These are phyloP conservation scores for Tulasnella sp. DNA, from an alignment of 768 basidiomycete genomes.

Conservation along the genomic window DNA sequence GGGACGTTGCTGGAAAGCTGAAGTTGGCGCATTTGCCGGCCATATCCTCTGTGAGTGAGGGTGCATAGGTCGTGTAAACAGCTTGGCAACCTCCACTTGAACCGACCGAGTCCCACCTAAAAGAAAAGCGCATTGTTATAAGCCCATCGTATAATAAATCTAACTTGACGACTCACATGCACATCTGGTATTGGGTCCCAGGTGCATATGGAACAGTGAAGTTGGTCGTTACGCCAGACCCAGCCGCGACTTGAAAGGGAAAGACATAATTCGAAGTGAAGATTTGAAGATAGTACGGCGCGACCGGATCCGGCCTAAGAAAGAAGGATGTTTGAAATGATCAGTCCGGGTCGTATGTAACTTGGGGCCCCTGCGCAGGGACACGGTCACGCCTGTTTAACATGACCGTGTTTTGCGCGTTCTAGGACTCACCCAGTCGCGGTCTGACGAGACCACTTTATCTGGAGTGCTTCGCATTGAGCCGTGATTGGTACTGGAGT, in stretches of 20 bases:
- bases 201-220: slow-evolving; percentile 16
- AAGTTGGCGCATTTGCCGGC: slow-evolving; percentile 1
- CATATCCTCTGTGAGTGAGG: neutral
- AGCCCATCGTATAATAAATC: no score
- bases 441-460: slow-evolving; percentile 12
- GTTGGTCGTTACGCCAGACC: slow-evolving; percentile 8
- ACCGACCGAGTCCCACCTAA: slow-evolving; percentile 14
- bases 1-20: slow-evolving; percentile 3
- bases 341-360: neutral
- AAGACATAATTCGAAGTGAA: slow-evolving; percentile 12
- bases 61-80: slow-evolving; percentile 9
- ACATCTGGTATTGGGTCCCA: slow-evolving; percentile 16
- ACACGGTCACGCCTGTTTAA: neutral
- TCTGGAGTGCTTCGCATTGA: slow-evolving; percentile 13
- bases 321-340: neutral
- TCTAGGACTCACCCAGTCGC: slow-evolving; percentile 18
- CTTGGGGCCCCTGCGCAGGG: neutral
- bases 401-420: neutral
- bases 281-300: slow-evolving; percentile 10
- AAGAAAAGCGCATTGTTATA: neutral
- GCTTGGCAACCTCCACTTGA: slow-evolving; percentile 15
- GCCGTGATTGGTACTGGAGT: slow-evolving; percentile 18
- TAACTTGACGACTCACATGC: neutral
- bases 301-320: slow-evolving; percentile 12
- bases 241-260: slow-evolving; percentile 3